Evolutionary conservation across 2,329 filamentous ascomycete species (phyloP).

Genomic region (Arthrinium puccinioides): DNA sequence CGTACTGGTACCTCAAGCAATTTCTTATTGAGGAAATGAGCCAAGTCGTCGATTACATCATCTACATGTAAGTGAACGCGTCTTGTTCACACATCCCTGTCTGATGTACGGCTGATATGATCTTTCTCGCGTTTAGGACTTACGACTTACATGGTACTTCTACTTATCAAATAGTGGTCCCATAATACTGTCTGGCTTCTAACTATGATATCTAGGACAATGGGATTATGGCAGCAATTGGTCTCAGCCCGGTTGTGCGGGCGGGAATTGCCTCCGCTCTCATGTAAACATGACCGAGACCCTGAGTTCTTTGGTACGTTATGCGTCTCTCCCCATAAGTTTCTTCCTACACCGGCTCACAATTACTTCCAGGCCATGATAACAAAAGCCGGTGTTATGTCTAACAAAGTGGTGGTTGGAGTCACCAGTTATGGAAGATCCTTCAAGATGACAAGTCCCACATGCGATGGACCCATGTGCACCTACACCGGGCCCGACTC

Average conservation of each 20-base stretch:
- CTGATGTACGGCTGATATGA: background rate
- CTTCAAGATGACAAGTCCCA: background rate
- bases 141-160: slow-evolving; percentile 10
- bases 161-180: background rate
- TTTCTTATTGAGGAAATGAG: slow-evolving; percentile 12
- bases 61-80: slow-evolving; percentile 8
- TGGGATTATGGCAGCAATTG: slow-evolving; percentile 12
- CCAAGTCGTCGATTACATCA: slow-evolving; percentile 13
- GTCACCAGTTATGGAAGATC: slow-evolving; percentile 2
- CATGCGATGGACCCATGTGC: background rate
- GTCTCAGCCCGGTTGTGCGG: background rate
- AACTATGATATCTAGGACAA: slow-evolving; percentile 2
- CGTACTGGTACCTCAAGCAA: slow-evolving; percentile 17
- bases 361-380: background rate
- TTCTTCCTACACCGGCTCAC: background rate
- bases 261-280: slow-evolving; percentile 9
- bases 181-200: background rate
- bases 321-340: slow-evolving; percentile 3
- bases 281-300: slow-evolving; percentile 16
- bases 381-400: slow-evolving; percentile 1
- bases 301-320: slow-evolving; percentile 9
- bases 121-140: slow-evolving; percentile 6
- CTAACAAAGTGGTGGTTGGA: background rate
- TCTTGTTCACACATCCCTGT: background rate
- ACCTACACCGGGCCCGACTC: background rate